phyloP scores from a whole-genome alignment of 192 early-diverging fungal species.

The Rhizophagus clarus region DNA sequence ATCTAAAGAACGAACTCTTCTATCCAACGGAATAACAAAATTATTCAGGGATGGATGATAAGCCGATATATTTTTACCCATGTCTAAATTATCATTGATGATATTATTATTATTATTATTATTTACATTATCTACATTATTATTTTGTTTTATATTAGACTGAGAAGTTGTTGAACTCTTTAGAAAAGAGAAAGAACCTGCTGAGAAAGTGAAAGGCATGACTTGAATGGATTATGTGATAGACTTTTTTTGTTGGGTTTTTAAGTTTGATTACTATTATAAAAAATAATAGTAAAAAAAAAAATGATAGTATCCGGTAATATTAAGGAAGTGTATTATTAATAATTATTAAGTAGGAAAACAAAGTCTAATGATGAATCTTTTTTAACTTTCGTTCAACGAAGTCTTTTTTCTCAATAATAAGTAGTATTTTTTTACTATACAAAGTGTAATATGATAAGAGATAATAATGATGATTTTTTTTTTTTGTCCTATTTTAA shows the following conservation, averaged over 20 bases:
- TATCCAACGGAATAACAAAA: neutral
- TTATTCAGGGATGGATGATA: too few relatives aligned
- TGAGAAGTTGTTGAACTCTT: neutral
- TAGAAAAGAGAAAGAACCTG: neutral
- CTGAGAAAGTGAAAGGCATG: neutral
- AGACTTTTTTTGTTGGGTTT: neutral
- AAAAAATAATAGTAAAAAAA: too few relatives aligned
- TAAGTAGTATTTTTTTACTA: too few relatives aligned
- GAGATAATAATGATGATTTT: too few relatives aligned
- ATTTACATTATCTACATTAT: slow-evolving; percentile 1
- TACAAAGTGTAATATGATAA: too few relatives aligned
- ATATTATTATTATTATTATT: neutral
- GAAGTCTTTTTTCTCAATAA: neutral
- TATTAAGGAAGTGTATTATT: too few relatives aligned
- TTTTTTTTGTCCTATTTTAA: too few relatives aligned
- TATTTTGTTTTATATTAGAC: neutral
- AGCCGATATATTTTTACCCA: neutral
- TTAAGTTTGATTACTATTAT: too few relatives aligned
- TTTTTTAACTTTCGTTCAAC: neutral
- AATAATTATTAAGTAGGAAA: too few relatives aligned
- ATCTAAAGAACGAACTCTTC: neutral
- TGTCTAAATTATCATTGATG: neutral
- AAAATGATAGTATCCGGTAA: too few relatives aligned
- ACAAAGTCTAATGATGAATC: too few relatives aligned
- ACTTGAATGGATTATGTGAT: neutral